Base-by-base conservation (phyloP, 2,329 filamentous ascomycete species). In the Arthrobotrys entomopaga region DNA sequence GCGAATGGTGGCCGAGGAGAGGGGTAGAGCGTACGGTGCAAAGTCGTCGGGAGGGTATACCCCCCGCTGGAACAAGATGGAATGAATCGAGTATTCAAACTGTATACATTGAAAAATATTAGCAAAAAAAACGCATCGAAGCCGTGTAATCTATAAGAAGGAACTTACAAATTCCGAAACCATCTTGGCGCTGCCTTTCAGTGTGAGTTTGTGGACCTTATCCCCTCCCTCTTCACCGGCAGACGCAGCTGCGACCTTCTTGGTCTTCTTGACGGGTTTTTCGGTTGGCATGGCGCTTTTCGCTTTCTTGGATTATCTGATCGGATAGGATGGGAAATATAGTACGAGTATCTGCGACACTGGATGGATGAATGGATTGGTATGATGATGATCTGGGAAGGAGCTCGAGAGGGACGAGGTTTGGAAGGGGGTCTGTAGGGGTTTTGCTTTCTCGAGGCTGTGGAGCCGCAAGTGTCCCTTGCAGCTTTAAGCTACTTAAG, bases 21-120 rank as follows among this genome's bases (percentile, higher is more conserved):
- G 16, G n/a, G 7, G 59, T n/a, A n/a, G n/a, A 16, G 5, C 89
- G 81, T 83, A 93, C 91, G 93, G 90, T 78, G 91, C 92, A 81
- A 99, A 99, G 84, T 99, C 95, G 80, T 99, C 95, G 60, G 95
- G 92, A 24, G 95, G 95, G 82, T 99, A 91, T 77, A 91, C 88
- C 72, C 88, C 89, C 80, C 89, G 66, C 42, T 70, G 56, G 13
- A 66, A 50, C 88, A 99, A 85, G 71, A 99, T 98, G 0, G 93
- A 96, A 80, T 99, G 95, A 81, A 98, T 97, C 0, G 92, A 97
- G 82, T 97, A 99, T 85, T 99, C 93, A 81, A 99, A 99, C 88
- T 91, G 19, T 43, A 34, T 10, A 34, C 29, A 34, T 34, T 10
- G 10, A 34, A 34, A 34, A 3, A 10, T 34, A 34, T 34, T 34